phyloP scores from a whole-genome alignment of 345 rosid species.

The Sonneratia caseolaris region DNA sequence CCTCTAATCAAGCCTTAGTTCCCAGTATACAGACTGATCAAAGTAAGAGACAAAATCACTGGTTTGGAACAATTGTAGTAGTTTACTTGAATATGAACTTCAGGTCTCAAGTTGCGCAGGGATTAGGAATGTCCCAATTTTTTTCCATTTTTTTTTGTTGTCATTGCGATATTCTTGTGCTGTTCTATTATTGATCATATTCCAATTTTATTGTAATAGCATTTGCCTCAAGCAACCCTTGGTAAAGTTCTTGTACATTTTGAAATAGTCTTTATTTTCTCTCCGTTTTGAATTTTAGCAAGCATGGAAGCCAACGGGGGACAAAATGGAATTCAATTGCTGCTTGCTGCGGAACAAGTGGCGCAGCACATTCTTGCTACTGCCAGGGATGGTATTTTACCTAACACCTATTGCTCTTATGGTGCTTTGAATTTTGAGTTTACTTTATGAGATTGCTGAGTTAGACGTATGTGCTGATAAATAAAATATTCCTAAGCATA shows the following conservation, averaged over 20 bases:
- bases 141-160: no score
- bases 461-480: background rate
- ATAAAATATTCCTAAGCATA: background rate
- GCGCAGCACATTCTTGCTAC: slow-evolving; percentile 49
- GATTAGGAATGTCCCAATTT: no score
- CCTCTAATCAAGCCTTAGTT: no score
- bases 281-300: slow-evolving; percentile 6
- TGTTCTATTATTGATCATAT: background rate
- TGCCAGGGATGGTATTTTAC: slow-evolving; percentile 32
- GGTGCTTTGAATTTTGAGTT: background rate
- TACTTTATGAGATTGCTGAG: background rate
- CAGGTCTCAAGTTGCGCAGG: no score
- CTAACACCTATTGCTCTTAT: background rate
- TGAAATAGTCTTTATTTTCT: background rate
- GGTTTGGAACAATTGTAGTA: no score
- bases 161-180: no score
- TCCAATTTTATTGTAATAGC: background rate
- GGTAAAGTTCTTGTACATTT: no score
- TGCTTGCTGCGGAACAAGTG: slow-evolving; percentile 53
- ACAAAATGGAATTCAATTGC: slow-evolving; percentile 49
- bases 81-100: no score
- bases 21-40: no score
- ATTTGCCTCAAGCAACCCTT: background rate
- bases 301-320: slow-evolving; percentile 38
- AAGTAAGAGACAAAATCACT: no score